These are phyloP conservation scores for Aspergillus costaricaensis DNA, from an alignment of 2,329 filamentous ascomycete species.

Conservation along the genomic window DNA sequence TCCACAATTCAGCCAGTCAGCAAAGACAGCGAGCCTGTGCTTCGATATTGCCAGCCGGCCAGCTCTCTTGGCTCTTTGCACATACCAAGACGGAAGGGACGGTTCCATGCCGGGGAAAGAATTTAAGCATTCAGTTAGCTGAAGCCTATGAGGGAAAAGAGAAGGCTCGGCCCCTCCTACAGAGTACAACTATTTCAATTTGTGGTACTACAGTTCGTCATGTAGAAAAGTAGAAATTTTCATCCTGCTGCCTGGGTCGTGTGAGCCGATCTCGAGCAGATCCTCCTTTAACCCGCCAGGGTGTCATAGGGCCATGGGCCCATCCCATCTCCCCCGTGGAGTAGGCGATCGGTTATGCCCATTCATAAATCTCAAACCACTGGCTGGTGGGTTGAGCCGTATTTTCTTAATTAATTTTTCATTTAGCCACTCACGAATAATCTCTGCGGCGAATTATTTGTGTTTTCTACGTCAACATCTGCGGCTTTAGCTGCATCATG, in stretches of 20 bases:
- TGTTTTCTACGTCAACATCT: background rate
- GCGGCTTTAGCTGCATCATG: background rate
- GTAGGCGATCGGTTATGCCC: background rate
- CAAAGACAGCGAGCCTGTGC: background rate
- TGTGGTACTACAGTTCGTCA: no score
- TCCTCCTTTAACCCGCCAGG: background rate
- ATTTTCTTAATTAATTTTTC: background rate
- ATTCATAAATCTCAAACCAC: constrained; percentile 1
- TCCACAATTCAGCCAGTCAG: background rate
- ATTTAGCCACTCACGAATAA: background rate
- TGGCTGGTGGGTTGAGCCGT: background rate
- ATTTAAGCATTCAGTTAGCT: background rate
- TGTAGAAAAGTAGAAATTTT: background rate
- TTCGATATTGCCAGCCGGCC: background rate
- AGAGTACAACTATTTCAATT: background rate
- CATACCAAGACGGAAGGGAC: background rate
- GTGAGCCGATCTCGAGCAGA: background rate
- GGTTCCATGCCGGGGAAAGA: background rate
- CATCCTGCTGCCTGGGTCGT: background rate
- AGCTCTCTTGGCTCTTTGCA: background rate
- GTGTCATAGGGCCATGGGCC: background rate
- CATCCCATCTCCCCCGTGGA: background rate
- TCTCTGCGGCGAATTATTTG: background rate
- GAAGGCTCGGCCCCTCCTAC: background rate
- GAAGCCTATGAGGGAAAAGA: background rate